Conservation (phyloP, 495 filamentous ascomycete genomes). For the Halenospora varia region DNA sequence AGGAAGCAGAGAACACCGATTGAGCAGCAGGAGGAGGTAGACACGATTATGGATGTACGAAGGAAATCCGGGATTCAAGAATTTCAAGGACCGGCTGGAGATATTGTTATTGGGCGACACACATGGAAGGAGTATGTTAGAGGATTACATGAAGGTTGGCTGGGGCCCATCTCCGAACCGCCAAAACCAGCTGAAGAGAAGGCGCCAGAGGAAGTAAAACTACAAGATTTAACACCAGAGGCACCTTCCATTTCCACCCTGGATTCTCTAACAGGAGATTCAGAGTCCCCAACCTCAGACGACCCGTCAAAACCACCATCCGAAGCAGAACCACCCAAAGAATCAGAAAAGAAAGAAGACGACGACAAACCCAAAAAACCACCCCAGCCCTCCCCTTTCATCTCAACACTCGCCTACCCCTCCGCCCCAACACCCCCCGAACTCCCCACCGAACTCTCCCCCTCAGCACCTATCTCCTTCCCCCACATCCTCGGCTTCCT, state of each 20-base stretch:
- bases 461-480: constrained; percentile 68
- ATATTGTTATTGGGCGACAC: constrained; percentile 85
- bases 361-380: constrained; percentile 43
- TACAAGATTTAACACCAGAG: not conserved
- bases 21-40: constrained; percentile 45
- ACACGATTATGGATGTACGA: constrained; percentile 52
- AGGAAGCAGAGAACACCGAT: constrained; percentile 56
- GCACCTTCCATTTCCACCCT: not conserved
- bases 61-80: constrained; percentile 58
- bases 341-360: constrained; percentile 11
- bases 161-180: constrained; percentile 64
- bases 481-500: constrained; percentile 92
- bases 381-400: constrained; percentile 57
- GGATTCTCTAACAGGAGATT: constrained; percentile 15
- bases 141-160: constrained; percentile 93
- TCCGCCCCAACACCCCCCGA: constrained; percentile 52
- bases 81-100: constrained; percentile 70
- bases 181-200: constrained; percentile 39
- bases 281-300: constrained; percentile 6
- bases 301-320: constrained; percentile 7
- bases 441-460: constrained; percentile 57
- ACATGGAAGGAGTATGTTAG: constrained; percentile 98
- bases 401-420: constrained; percentile 64
- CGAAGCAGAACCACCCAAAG: constrained; percentile 30
- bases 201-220: constrained; percentile 26